Conservation (phyloP, 495 filamentous ascomycete species). For the Penicillium salamii region DNA sequence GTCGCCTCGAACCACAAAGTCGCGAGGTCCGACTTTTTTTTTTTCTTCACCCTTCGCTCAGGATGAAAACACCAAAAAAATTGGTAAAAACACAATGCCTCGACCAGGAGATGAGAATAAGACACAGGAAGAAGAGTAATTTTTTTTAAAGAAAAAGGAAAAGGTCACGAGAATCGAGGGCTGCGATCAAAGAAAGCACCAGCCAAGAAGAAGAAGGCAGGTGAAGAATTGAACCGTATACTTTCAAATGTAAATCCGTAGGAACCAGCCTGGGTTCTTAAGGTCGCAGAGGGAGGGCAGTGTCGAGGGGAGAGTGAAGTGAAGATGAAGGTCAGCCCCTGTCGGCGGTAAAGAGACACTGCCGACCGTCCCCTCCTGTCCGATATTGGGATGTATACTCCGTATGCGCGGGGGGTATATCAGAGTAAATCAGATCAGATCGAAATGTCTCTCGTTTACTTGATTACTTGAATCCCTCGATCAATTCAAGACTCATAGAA, state of each 20-base stretch:
- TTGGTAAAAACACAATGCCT: slow-evolving; percentile 14
- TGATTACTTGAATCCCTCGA: no score
- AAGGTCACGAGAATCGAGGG: neutral
- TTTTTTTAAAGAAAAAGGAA: slow-evolving; percentile 1
- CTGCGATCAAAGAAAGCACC: slow-evolving; percentile 1
- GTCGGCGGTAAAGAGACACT: slow-evolving; percentile 28
- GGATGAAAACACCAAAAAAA: slow-evolving; percentile 4
- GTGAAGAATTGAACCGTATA: slow-evolving; percentile 1
- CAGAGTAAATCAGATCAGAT: no score
- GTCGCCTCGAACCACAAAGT: slow-evolving; percentile 3
- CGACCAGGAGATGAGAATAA: slow-evolving; percentile 24
- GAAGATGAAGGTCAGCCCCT: slow-evolving; percentile 20
- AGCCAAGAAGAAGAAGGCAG: neutral
- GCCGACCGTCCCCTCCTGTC: slow-evolving; percentile 16
- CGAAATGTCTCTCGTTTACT: no score
- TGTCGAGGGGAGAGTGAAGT: slow-evolving; percentile 9
- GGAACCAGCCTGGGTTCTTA: slow-evolving; percentile 27
- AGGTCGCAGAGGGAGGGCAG: slow-evolving; percentile 7
- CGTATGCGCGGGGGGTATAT: no score
- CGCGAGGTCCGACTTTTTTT: slow-evolving; percentile 5
- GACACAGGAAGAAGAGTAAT: slow-evolving; percentile 4
- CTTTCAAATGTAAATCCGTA: slow-evolving; percentile 1
- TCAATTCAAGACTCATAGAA: no score
- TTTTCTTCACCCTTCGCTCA: neutral
- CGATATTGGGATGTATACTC: neutral